These are phyloP conservation scores for Porogramme epimiltina DNA, from an alignment of 1,284 basidiomycete species.

Conservation along the genomic window DNA sequence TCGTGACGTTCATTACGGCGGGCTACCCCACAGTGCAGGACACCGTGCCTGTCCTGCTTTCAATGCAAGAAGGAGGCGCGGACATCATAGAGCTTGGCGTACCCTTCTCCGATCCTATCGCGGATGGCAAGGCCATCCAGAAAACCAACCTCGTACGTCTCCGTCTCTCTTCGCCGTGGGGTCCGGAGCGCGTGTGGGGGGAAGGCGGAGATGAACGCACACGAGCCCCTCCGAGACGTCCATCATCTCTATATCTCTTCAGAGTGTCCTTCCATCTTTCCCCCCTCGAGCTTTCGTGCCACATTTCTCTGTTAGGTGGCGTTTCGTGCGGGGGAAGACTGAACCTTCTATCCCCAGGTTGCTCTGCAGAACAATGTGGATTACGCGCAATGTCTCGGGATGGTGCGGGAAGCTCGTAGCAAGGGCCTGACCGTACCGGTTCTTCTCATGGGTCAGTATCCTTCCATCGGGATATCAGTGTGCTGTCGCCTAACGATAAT, in stretches of 20 bases:
- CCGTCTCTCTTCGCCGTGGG: conserved; percentile 2
- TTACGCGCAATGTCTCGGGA: conserved; percentile 75
- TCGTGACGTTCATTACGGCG: conserved; percentile 91
- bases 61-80: conserved; percentile 90
- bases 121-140: conserved; percentile 92
- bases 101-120: conserved; percentile 96
- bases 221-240: too few species aligned
- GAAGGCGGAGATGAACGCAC: too few species aligned
- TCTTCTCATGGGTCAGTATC: conserved; percentile 84
- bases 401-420: conserved; percentile 78
- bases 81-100: conserved; percentile 97
- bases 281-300: too few species aligned
- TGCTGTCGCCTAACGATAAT: too few species aligned
- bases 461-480: too few species aligned
- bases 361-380: conserved; percentile 82
- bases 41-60: conserved; percentile 88
- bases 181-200: too few species aligned
- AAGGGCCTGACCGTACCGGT: conserved; percentile 87
- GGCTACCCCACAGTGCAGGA: conserved; percentile 81
- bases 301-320: too few species aligned
- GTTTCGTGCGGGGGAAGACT: too few species aligned
- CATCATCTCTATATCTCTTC: too few species aligned
- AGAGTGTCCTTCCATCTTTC: too few species aligned
- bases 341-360: conserved; percentile 48
- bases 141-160: conserved; percentile 82